Conservation (phyloP, 2,329 filamentous ascomycete genomes). For the Penicillium hesseltinei region DNA sequence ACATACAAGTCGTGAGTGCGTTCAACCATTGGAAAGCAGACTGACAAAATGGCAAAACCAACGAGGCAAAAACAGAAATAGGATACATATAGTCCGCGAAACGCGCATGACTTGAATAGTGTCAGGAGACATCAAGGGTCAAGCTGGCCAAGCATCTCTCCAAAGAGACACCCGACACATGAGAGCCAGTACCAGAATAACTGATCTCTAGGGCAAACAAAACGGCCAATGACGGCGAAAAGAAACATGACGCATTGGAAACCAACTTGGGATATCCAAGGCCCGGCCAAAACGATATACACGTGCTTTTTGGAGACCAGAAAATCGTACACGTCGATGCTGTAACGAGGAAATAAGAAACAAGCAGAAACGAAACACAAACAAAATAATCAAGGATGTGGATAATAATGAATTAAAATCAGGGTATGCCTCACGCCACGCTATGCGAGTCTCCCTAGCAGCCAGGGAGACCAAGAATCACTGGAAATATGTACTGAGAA, state of each 20-base stretch:
- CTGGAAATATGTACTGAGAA: slow-evolving; percentile 39
- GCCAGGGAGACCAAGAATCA: slow-evolving; percentile 27
- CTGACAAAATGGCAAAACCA: slow-evolving; percentile 2
- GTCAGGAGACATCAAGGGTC: neutral
- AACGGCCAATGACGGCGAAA: neutral
- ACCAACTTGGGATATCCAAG: neutral
- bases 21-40: slow-evolving; percentile 16
- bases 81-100: slow-evolving; percentile 4
- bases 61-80: slow-evolving; percentile 48
- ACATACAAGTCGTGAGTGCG: slow-evolving; percentile 24
- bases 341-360: slow-evolving; percentile 9
- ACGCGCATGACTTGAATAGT: neutral
- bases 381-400: slow-evolving; percentile 25
- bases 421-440: slow-evolving; percentile 45
- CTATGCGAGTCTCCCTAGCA: slow-evolving; percentile 39
- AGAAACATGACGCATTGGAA: neutral
- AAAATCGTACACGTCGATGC: slow-evolving; percentile 15
- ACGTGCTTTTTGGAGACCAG: slow-evolving; percentile 3
- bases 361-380: slow-evolving; percentile 16
- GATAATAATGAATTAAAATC: slow-evolving; percentile 28
- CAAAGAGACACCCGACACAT: neutral
- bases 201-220: neutral
- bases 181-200: neutral
- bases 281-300: slow-evolving; percentile 56
- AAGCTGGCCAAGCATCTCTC: neutral